Evolutionary conservation across 257 asterid genomes (phyloP).

Genomic region (Mentha longifolia): DNA sequence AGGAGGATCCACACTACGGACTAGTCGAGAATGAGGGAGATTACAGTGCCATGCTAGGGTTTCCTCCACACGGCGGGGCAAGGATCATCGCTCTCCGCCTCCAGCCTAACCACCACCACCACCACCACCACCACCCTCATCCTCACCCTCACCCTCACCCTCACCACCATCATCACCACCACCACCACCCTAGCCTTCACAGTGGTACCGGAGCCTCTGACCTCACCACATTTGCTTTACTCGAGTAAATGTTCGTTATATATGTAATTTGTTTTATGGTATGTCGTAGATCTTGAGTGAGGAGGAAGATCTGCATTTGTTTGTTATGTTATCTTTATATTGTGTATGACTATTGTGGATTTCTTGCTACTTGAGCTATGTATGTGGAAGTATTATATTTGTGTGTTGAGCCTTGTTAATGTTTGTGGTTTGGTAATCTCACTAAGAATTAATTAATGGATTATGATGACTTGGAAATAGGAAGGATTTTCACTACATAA

Average conservation of each 20-base stretch:
- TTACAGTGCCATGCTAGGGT: slow-evolving; percentile 65
- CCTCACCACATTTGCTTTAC: slow-evolving; percentile 75
- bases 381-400: not conserved
- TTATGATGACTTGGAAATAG: not conserved
- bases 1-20: slow-evolving; percentile 89
- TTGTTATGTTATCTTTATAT: slow-evolving; percentile 16
- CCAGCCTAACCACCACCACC: slow-evolving; percentile 52
- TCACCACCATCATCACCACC: slow-evolving; percentile 44
- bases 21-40: slow-evolving; percentile 85
- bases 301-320: not conserved
- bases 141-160: too few species aligned
- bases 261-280: slow-evolving; percentile 3
- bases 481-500: too few species aligned
- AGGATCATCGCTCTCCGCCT: slow-evolving; percentile 58
- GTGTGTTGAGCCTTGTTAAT: not conserved
- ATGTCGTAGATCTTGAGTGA: slow-evolving; percentile 11
- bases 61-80: slow-evolving; percentile 54
- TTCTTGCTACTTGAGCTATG: slow-evolving; percentile 10
- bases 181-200: slow-evolving; percentile 53
- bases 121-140: too few species aligned
- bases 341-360: slow-evolving; percentile 28
- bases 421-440: too few species aligned
- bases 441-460: not conserved
- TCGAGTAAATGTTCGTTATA: slow-evolving; percentile 45
- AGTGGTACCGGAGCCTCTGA: slow-evolving; percentile 75